phyloP scores from a whole-genome alignment of 768 basidiomycete species.

The Albatrellus ellisii region DNA sequence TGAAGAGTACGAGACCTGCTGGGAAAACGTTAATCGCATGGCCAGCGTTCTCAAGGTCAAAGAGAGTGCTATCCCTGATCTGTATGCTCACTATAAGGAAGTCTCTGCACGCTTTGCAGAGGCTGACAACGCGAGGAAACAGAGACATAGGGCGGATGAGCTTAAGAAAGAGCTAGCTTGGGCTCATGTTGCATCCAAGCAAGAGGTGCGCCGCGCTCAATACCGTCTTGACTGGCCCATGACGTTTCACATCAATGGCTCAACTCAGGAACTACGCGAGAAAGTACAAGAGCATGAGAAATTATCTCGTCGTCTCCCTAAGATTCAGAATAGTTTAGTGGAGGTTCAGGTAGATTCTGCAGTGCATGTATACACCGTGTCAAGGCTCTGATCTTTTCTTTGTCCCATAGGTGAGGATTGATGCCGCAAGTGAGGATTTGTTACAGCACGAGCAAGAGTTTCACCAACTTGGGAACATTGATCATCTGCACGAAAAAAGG shows the following conservation, averaged over 20 bases:
- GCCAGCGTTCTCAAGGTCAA: constrained; percentile 55
- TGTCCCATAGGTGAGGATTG: constrained; percentile 21
- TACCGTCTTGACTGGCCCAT: neutral
- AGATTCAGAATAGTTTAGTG: constrained; percentile 26
- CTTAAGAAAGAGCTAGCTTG: constrained; percentile 78
- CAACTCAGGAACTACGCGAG: constrained; percentile 29
- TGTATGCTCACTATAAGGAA: constrained; percentile 43
- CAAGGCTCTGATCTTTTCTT: neutral
- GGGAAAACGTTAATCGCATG: constrained; percentile 60
- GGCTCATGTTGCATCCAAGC: constrained; percentile 68
- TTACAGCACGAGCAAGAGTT: constrained; percentile 26
- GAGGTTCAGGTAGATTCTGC: constrained; percentile 22
- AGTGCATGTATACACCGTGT: neutral
- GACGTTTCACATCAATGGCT: neutral
- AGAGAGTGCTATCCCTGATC: constrained; percentile 66
- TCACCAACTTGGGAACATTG: constrained; percentile 31
- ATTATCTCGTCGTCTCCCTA: constrained; percentile 24
- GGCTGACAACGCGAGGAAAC: constrained; percentile 60
- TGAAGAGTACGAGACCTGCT: constrained; percentile 72
- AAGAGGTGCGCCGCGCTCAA: constrained; percentile 52
- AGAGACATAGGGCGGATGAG: constrained; percentile 51
- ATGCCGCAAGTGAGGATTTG: constrained; percentile 23
- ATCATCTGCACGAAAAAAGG: constrained; percentile 29
- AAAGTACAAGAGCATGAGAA: constrained; percentile 30
- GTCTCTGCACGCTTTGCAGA: constrained; percentile 52